Conservation (phyloP, 164 flowering plant genomes). For the Litsea cubeba region DNA sequence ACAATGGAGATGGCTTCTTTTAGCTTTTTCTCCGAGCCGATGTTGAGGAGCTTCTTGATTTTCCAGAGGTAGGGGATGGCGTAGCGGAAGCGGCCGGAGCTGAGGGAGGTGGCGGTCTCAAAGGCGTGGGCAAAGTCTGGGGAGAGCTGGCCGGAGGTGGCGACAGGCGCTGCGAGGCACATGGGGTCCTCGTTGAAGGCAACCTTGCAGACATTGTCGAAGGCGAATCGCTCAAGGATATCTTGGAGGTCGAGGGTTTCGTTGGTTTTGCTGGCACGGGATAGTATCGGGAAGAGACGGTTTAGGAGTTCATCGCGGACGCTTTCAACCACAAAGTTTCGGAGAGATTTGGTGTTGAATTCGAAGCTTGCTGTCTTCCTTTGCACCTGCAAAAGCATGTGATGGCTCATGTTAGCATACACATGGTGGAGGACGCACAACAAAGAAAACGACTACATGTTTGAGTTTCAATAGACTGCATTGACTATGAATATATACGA, state of each 20-base stretch:
- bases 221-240: slow-evolving; percentile 51
- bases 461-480: too few species aligned
- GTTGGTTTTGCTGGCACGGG: slow-evolving; percentile 10
- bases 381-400: slow-evolving; percentile 19
- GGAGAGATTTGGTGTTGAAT: slow-evolving; percentile 49
- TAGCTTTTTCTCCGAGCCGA: slow-evolving; percentile 47
- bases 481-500: too few species aligned
- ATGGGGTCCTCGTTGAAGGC: slow-evolving; percentile 45
- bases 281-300: slow-evolving; percentile 39
- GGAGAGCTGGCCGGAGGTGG: background rate
- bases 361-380: slow-evolving; percentile 61
- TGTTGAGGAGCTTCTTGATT: slow-evolving; percentile 32
- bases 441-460: too few species aligned
- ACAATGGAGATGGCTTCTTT: slow-evolving; percentile 32
- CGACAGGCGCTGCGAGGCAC: slow-evolving; percentile 15
- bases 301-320: slow-evolving; percentile 26
- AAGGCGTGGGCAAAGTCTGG: slow-evolving; percentile 45
- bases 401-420: too few species aligned
- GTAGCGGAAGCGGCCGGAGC: slow-evolving; percentile 41
- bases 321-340: slow-evolving; percentile 41
- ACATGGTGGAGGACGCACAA: too few species aligned
- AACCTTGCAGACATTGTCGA: slow-evolving; percentile 50
- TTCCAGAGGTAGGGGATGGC: slow-evolving; percentile 25
- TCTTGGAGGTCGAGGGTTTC: slow-evolving; percentile 45
- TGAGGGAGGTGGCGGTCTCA: slow-evolving; percentile 47